Evolutionary conservation across 768 basidiomycete genomes (phyloP).

Genomic region (Xerocomus brunneocitrinus): DNA sequence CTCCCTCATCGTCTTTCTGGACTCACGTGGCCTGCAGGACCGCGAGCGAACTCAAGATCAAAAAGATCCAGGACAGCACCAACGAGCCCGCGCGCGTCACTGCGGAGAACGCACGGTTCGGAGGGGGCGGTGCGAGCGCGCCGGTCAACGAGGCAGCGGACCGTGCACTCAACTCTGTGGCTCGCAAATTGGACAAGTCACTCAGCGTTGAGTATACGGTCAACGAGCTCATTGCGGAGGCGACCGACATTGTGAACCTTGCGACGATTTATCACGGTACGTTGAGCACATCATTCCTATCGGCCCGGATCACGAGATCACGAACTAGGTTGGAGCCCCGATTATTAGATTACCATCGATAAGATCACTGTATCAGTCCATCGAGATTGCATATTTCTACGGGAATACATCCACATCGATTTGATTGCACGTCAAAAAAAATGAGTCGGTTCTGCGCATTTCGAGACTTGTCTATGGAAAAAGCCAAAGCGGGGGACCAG

Average conservation of each 20-base stretch:
- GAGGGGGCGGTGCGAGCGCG: slow-evolving; percentile 54
- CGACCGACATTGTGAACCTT: slow-evolving; percentile 72
- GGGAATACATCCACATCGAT: slow-evolving; percentile 10
- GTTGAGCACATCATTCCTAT: slow-evolving; percentile 17
- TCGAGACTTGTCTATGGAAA: slow-evolving; percentile 23
- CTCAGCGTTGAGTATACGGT: slow-evolving; percentile 92
- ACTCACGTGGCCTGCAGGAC: slow-evolving; percentile 46
- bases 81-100: slow-evolving; percentile 19
- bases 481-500: slow-evolving; percentile 9
- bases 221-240: slow-evolving; percentile 87
- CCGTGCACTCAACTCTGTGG: slow-evolving; percentile 76
- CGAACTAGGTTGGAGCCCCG: slow-evolving; percentile 40
- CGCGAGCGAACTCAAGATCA: slow-evolving; percentile 70
- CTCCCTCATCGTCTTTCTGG: too few relatives aligned
- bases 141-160: slow-evolving; percentile 84
- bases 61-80: slow-evolving; percentile 52
- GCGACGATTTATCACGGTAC: slow-evolving; percentile 73
- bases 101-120: slow-evolving; percentile 32
- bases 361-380: neutral
- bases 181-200: slow-evolving; percentile 75
- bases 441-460: slow-evolving; percentile 12
- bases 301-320: neutral
- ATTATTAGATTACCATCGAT: slow-evolving; percentile 23
- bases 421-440: slow-evolving; percentile 9
- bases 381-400: slow-evolving; percentile 1